phyloP scores from a whole-genome alignment of 2,329 filamentous ascomycete genomes.

The Fusarium avenaceum region DNA sequence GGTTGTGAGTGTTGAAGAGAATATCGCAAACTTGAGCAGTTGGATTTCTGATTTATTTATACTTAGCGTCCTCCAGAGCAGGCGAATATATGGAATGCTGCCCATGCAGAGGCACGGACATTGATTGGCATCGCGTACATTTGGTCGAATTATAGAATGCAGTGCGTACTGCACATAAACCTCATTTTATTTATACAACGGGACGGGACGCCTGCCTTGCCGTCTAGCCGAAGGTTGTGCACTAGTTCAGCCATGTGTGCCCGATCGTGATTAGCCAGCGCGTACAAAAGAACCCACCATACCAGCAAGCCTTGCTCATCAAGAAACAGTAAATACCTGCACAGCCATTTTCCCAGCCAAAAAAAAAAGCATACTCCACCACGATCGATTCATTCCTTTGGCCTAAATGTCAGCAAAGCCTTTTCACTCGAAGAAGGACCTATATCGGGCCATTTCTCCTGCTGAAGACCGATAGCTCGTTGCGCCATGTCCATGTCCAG shows the following conservation, averaged over 20 bases:
- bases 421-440: constrained; percentile 7
- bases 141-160: background rate
- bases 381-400: background rate
- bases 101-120: background rate
- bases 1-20: accelerated
- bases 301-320: background rate
- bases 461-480: constrained; percentile 1
- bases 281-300: background rate
- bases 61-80: background rate
- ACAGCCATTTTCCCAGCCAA: too few relatives aligned
- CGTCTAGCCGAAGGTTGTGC: background rate
- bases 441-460: constrained; percentile 16
- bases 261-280: background rate
- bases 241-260: background rate
- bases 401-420: constrained; percentile 8
- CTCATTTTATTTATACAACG: background rate
- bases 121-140: background rate
- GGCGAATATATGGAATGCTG: background rate
- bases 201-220: background rate
- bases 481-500: constrained; percentile 7
- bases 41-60: constrained; percentile 1
- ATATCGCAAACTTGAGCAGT: background rate
- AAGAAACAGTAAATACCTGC: accelerated
- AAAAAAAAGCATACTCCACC: accelerated
- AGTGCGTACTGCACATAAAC: background rate